phyloP scores from a whole-genome alignment of 108 stramenopile species.

The Cyclotella distinguenda region DNA sequence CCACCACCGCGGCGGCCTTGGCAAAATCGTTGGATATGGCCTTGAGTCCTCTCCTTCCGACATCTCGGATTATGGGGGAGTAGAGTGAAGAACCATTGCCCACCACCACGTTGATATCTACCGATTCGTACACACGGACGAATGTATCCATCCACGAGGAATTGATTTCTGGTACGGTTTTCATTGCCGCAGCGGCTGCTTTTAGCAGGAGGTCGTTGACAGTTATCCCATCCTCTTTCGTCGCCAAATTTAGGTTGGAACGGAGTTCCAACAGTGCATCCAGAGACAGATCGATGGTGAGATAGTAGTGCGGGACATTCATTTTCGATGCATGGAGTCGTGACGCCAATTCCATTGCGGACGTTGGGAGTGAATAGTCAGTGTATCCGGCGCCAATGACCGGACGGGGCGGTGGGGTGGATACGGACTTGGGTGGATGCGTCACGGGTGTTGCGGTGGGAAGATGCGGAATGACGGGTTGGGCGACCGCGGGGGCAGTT shows the following conservation, averaged over 20 bases:
- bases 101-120: constrained; percentile 94
- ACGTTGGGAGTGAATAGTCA: constrained; percentile 58
- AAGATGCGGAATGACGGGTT: constrained; percentile 16
- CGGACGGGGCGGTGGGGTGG: constrained; percentile 34
- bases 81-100: constrained; percentile 80
- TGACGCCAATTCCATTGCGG: constrained; percentile 78
- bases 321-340: constrained; percentile 81
- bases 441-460: constrained; percentile 28
- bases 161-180: constrained; percentile 91
- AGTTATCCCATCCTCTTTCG: constrained; percentile 67
- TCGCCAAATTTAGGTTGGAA: constrained; percentile 68
- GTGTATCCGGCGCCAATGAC: constrained; percentile 42
- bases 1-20: constrained; percentile 20
- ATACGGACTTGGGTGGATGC: constrained; percentile 18
- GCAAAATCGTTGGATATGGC: constrained; percentile 70
- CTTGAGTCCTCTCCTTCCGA: constrained; percentile 75
- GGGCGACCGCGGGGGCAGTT: constrained; percentile 41
- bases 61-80: constrained; percentile 86
- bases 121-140: constrained; percentile 81
- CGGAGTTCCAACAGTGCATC: constrained; percentile 82
- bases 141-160: constrained; percentile 86
- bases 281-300: constrained; percentile 89
- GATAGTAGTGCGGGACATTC: constrained; percentile 97
- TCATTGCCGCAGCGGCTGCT: constrained; percentile 86
- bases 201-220: constrained; percentile 92